phyloP scores from a whole-genome alignment of 768 basidiomycete species.

The Floccularia luteovirens region DNA sequence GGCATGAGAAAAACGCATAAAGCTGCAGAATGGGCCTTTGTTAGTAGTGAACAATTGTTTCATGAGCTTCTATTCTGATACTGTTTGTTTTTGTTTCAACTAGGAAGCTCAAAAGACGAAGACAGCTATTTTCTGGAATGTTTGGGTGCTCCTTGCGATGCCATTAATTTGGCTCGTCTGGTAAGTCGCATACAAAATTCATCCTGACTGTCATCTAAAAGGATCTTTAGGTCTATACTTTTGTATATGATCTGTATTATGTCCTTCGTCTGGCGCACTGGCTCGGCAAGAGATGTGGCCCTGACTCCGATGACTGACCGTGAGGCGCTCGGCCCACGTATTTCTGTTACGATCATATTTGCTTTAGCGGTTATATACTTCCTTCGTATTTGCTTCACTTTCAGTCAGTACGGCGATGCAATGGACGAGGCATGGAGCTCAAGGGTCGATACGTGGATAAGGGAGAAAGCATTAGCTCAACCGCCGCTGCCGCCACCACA shows the following conservation, averaged over 20 bases:
- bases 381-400: background rate
- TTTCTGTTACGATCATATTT: background rate
- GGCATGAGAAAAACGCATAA: slow-evolving; percentile 59
- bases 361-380: background rate
- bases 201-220: background rate
- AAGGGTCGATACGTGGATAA: background rate
- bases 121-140: slow-evolving; percentile 41
- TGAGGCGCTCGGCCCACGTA: background rate
- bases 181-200: slow-evolving; percentile 17
- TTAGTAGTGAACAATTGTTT: slow-evolving; percentile 11
- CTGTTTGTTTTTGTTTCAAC: background rate
- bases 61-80: background rate
- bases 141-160: slow-evolving; percentile 61
- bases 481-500: background rate
- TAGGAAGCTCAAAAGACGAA: slow-evolving; percentile 42
- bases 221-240: slow-evolving; percentile 41
- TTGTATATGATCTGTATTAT: slow-evolving; percentile 50
- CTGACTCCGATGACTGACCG: background rate
- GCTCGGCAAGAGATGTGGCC: slow-evolving; percentile 22
- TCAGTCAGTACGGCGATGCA: background rate
- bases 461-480: background rate
- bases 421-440: slow-evolving; percentile 1
- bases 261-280: slow-evolving; percentile 53
- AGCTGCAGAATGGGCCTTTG: slow-evolving; percentile 59
- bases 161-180: slow-evolving; percentile 57